Percentiles rank a stretch among this genome's conserved stretches.
Conservation (phyloP, 2,329 filamentous ascomycete genomes). For the Alternaria gansuensis region DNA sequence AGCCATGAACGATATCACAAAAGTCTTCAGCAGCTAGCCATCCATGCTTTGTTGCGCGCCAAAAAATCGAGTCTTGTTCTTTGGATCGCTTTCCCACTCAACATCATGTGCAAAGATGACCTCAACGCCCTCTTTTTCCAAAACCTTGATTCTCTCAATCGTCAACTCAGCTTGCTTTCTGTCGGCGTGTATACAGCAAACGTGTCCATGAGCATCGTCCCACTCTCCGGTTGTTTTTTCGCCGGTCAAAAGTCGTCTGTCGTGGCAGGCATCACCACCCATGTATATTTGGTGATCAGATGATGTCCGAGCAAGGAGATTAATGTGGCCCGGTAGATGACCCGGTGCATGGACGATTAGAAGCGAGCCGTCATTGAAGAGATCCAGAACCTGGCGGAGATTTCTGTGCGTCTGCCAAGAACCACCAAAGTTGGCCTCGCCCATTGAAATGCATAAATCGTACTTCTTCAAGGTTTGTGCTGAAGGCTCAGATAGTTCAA, state of each 20-base stretch:
- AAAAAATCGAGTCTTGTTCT: slow-evolving; percentile 43
- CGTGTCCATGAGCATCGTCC: slow-evolving; percentile 56
- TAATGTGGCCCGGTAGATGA: slow-evolving; percentile 64
- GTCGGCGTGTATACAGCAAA: slow-evolving; percentile 63
- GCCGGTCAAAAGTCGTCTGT: slow-evolving; percentile 60
- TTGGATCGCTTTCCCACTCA: slow-evolving; percentile 57
- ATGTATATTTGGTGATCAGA: slow-evolving; percentile 58
- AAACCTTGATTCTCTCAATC: slow-evolving; percentile 54
- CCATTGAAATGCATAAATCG: background rate
- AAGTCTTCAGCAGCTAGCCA: background rate
- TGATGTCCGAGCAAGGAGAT: slow-evolving; percentile 57
- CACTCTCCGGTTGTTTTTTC: slow-evolving; percentile 64
- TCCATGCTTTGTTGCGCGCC: slow-evolving; percentile 20
- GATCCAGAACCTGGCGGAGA: slow-evolving; percentile 59
- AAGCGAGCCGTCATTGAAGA: slow-evolving; percentile 60
- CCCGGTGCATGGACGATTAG: slow-evolving; percentile 62
- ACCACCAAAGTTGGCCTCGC: slow-evolving; percentile 22
- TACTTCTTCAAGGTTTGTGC: background rate
- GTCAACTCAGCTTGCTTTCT: slow-evolving; percentile 57
- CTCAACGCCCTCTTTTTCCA: slow-evolving; percentile 58
- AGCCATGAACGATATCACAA: background rate
- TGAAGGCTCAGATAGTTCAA: slow-evolving; percentile 55
- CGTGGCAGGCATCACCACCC: slow-evolving; percentile 65
- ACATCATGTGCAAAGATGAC: slow-evolving; percentile 63
- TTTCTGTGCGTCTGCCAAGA: slow-evolving; percentile 57